A percentile compares a stretch with the other conserved stretches of the same genome.
phyloP scores from a whole-genome alignment of 345 rosid genomes.

The Camelina hispida region DNA sequence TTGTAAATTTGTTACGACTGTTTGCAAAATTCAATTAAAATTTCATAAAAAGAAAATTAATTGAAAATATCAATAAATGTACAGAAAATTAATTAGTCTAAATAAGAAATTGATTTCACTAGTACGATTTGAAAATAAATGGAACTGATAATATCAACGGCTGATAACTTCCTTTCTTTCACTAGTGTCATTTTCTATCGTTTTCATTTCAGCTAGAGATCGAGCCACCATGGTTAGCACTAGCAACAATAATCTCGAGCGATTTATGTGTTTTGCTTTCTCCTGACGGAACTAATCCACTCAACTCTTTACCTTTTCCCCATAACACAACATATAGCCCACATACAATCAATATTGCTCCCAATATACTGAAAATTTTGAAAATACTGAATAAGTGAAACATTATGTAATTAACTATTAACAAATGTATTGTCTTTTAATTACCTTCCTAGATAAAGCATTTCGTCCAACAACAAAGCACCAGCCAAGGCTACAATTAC shows the following conservation, averaged over 20 bases:
- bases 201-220: neutral
- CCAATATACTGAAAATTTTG: constrained; percentile 49
- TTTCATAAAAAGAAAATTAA: neutral
- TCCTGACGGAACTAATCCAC: constrained; percentile 13
- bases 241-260: constrained; percentile 22
- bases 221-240: neutral
- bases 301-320: constrained; percentile 56
- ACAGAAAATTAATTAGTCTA: neutral
- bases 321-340: constrained; percentile 62
- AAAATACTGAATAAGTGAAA: neutral
- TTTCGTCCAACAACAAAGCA: constrained; percentile 45
- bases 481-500: constrained; percentile 47
- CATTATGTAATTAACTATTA: too few species aligned
- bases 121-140: neutral
- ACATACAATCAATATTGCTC: constrained; percentile 51
- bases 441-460: constrained; percentile 55
- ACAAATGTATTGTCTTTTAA: neutral
- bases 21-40: neutral
- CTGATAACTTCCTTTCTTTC: neutral
- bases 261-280: neutral
- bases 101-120: neutral
- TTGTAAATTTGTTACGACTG: neutral
- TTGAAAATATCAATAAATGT: too few species aligned
- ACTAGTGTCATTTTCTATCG: neutral
- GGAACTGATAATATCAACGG: neutral